phyloP scores from a whole-genome alignment of 768 basidiomycete genomes.

The Panaeolus cyanescens region DNA sequence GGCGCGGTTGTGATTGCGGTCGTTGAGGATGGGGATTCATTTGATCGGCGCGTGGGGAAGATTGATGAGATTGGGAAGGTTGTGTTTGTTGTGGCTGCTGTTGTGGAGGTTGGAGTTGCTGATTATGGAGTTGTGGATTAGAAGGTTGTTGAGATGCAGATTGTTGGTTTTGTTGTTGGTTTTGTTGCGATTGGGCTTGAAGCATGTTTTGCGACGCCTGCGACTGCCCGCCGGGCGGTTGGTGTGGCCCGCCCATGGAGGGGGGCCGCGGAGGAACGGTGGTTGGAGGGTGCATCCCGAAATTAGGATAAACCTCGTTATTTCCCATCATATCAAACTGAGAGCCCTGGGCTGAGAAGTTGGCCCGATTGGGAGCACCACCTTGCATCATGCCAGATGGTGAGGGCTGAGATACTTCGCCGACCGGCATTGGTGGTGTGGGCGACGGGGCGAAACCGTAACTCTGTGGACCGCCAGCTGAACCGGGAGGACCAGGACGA shows the following conservation, averaged over 20 bases:
- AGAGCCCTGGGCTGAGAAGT: conserved; percentile 46
- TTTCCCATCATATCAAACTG: conserved; percentile 42
- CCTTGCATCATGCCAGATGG: conserved; percentile 35
- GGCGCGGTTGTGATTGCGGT: conserved; percentile 64
- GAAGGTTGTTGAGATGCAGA: neutral
- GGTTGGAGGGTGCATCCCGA: conserved; percentile 36
- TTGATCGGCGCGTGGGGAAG: conserved; percentile 47
- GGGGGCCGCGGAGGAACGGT: conserved; percentile 42
- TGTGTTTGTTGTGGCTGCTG: conserved; percentile 26
- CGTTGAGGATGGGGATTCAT: conserved; percentile 48
- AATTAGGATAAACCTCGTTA: conserved; percentile 24
- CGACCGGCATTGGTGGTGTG: conserved; percentile 49
- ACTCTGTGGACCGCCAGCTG: conserved; percentile 1
- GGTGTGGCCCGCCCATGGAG: conserved; percentile 19
- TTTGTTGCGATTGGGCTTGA: conserved; percentile 24
- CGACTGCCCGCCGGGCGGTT: neutral
- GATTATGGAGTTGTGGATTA: conserved; percentile 19
- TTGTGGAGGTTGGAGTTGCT: conserved; percentile 25
- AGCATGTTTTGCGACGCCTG: conserved; percentile 20
- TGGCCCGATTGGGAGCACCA: conserved; percentile 43
- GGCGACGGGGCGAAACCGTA: conserved; percentile 41
- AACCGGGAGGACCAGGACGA: conserved; percentile 14
- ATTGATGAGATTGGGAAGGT: conserved; percentile 35
- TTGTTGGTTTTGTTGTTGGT: conserved; percentile 17
- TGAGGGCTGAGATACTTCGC: conserved; percentile 47